Evolutionary conservation across 2,329 filamentous ascomycete genomes (phyloP).

Genomic region (Paramyrothecium roridum): DNA sequence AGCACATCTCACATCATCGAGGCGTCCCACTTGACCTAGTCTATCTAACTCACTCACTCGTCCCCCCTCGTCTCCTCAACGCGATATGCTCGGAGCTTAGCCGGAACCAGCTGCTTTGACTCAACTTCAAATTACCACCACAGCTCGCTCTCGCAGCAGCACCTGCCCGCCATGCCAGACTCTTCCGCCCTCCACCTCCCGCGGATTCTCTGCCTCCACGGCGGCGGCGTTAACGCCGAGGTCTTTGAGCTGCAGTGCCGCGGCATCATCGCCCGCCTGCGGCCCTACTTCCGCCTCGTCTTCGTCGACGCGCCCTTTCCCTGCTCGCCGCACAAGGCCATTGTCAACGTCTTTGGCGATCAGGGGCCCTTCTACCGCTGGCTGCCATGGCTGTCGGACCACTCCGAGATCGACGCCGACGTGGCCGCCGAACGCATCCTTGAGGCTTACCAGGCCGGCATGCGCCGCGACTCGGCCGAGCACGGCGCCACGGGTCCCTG

Average conservation of each 20-base stretch:
- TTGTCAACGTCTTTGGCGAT: slow-evolving; percentile 62
- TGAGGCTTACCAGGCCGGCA: neutral
- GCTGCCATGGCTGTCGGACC: slow-evolving; percentile 60
- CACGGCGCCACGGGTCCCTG: slow-evolving; percentile 56
- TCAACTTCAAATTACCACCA: neutral
- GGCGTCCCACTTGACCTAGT: too few relatives aligned
- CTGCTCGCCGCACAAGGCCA: slow-evolving; percentile 58
- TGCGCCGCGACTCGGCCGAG: slow-evolving; percentile 44
- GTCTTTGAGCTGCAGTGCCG: slow-evolving; percentile 70
- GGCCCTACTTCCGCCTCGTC: slow-evolving; percentile 62
- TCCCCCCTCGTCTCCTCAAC: neutral
- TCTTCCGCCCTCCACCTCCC: slow-evolving; percentile 38
- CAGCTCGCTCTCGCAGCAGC: neutral
- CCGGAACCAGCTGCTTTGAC: neutral
- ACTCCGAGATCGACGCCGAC: slow-evolving; percentile 47
- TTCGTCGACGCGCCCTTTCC: slow-evolving; percentile 69
- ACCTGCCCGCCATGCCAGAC: neutral
- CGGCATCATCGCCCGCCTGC: slow-evolving; percentile 42
- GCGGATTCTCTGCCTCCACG: slow-evolving; percentile 77
- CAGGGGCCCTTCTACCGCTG: slow-evolving; percentile 62
- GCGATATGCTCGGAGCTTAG: too few relatives aligned
- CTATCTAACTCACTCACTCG: too few relatives aligned
- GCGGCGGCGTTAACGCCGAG: slow-evolving; percentile 69
- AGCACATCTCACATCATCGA: too few relatives aligned
- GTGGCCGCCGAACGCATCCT: slow-evolving; percentile 24